Percentiles rank a stretch among this genome's conserved stretches.
Evolutionary conservation across 2,329 filamentous ascomycete genomes (phyloP).

Genomic region (Aspergillus hiratsukae): DNA sequence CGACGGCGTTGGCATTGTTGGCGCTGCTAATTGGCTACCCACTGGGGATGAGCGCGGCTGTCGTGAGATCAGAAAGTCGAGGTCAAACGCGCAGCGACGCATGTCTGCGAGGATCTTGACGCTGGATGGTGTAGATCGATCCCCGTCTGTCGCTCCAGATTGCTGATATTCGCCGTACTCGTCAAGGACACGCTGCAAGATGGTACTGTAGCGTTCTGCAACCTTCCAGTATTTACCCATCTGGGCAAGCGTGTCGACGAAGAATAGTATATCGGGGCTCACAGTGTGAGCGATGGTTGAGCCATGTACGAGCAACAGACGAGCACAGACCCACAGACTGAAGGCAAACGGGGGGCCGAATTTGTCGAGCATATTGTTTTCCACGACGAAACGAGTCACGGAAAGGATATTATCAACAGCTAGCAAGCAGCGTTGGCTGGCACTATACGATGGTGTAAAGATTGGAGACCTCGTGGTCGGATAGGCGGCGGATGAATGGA

Average conservation of each 20-base stretch:
- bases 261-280: conserved; percentile 71
- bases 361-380: conserved; percentile 69
- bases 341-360: conserved; percentile 89
- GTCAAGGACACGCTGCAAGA: conserved; percentile 77
- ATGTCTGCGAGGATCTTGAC: conserved; percentile 88
- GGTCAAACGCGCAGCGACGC: conserved; percentile 82
- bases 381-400: conserved; percentile 72
- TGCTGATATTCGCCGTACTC: conserved; percentile 77
- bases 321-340: conserved; percentile 84
- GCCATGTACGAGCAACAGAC: conserved; percentile 81
- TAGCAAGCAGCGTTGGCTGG: conserved; percentile 73
- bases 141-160: conserved; percentile 55
- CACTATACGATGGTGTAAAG: conserved; percentile 83
- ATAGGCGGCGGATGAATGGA: conserved; percentile 90
- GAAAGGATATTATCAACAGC: conserved; percentile 80
- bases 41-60: conserved; percentile 56
- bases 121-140: conserved; percentile 72
- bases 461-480: conserved; percentile 83
- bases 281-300: conserved; percentile 83
- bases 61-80: conserved; percentile 82
- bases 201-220: conserved; percentile 71
- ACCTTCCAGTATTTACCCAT: conserved; percentile 85
- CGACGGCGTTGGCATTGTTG: conserved; percentile 43
- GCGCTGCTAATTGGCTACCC: conserved; percentile 26
- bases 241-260: conserved; percentile 74